These are phyloP conservation scores for Alternaria sp. DNA, from an alignment of 2,329 filamentous ascomycete species.

Conservation along the genomic window DNA sequence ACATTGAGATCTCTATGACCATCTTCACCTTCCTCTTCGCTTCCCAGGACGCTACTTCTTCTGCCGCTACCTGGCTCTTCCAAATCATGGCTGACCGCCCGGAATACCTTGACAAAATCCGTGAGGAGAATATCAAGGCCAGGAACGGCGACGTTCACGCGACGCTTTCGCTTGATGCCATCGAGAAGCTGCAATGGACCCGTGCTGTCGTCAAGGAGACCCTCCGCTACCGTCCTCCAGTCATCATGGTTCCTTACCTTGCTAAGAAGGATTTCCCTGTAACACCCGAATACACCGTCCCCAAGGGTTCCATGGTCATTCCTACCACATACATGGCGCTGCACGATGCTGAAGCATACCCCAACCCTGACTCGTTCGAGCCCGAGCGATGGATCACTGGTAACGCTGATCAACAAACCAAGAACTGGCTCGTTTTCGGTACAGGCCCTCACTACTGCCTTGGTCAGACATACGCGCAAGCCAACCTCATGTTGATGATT, in stretches of 20 bases:
- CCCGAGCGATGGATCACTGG: slow-evolving; percentile 75
- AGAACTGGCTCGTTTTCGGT: slow-evolving; percentile 98
- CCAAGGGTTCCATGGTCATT: slow-evolving; percentile 95
- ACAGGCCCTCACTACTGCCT: slow-evolving; percentile 96
- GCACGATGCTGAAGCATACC: slow-evolving; percentile 91
- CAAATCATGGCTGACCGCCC: slow-evolving; percentile 93
- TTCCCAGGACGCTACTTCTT: slow-evolving; percentile 95
- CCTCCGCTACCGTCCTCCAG: slow-evolving; percentile 87
- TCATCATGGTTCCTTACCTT: slow-evolving; percentile 95
- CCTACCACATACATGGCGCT: slow-evolving; percentile 90
- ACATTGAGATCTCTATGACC: slow-evolving; percentile 92
- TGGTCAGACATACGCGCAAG: slow-evolving; percentile 88
- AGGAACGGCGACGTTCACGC: slow-evolving; percentile 78
- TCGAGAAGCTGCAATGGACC: slow-evolving; percentile 90
- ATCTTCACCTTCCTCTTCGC: slow-evolving; percentile 97
- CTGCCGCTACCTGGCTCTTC: slow-evolving; percentile 93
- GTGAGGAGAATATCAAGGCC: slow-evolving; percentile 84
- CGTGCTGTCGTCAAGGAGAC: slow-evolving; percentile 79
- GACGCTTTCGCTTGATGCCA: slow-evolving; percentile 79
- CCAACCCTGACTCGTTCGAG: slow-evolving; percentile 76
- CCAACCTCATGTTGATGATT: slow-evolving; percentile 88
- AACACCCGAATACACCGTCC: slow-evolving; percentile 85
- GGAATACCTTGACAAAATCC: slow-evolving; percentile 88
- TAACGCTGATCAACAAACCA: slow-evolving; percentile 87
- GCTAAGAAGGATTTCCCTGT: slow-evolving; percentile 97